Base-by-base conservation (phyloP, 257 asterid species). In the Jacaranda copaia region DNA sequence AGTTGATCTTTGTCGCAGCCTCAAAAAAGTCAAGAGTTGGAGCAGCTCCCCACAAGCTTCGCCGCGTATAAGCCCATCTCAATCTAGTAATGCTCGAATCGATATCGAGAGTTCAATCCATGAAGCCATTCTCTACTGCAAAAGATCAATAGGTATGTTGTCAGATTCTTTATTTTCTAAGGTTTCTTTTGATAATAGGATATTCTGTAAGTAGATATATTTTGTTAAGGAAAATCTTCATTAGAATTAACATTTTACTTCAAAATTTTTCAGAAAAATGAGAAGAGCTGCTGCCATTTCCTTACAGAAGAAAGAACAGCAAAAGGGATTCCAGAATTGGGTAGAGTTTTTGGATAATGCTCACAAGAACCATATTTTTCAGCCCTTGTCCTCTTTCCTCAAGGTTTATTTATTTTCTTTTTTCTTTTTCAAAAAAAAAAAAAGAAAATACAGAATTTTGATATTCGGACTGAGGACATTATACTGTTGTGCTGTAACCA, bases 91-190 rank as follows among this genome's bases (percentile, higher is more conserved):
- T 71, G 60, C 68, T 82, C 75, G 85, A 72, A 77, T 82, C 64
- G 92, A 86, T 67, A 83, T 70, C 53, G 92, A 89, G 81, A 84
- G 78, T 80, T 83, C 92, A 5, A 84, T 89, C 64, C 78, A 85
- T 80, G 92, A 89, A 73, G 95, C 95, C 43, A 88, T 89, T 72
- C 81, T 86, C 45, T 87, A 89, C 78, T 89, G 95, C 78, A 89
- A 89, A 67, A 83, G 85, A 83, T 89, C 95, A 80, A 83, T 84
- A 71, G 91, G 89, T 84, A 80, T 80, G 85, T 25, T 18, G 25
- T 39, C 70, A 58, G 68, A 63, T 67, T 61, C 13, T 69, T 61
- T 9, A 10, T 75, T 32, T 8, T 38, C 51, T 20, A 6, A 0
- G 4, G n/a, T 61, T 6, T n/a, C 2, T 42, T 49, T 19, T 5